A percentile compares a stretch with the other conserved stretches of the same genome.
phyloP scores from a whole-genome alignment of 2,329 filamentous ascomycete genomes.

The Diaporthe citrichinensis region DNA sequence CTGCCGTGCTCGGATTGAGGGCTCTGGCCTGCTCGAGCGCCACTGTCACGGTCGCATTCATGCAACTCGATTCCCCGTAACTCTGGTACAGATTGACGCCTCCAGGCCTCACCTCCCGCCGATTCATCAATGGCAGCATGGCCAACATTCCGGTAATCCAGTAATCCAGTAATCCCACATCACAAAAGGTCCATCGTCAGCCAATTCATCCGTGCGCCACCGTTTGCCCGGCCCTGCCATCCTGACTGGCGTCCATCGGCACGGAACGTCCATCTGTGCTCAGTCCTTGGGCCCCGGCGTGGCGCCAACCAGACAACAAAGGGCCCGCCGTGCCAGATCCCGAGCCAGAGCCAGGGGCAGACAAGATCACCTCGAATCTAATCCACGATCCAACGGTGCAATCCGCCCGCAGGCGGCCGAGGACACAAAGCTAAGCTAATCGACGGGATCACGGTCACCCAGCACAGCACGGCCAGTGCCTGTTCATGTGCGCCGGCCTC shows the following conservation, averaged over 20 bases:
- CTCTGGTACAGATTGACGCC: background rate
- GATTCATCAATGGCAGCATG: background rate
- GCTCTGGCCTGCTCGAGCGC: conserved; percentile 6
- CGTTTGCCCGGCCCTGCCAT: background rate
- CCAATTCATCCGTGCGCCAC: conserved; percentile 14
- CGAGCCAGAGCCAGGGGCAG: conserved; percentile 2
- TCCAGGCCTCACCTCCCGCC: background rate
- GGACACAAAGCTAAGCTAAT: background rate
- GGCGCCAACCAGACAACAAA: background rate
- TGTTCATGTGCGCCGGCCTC: conserved; percentile 7
- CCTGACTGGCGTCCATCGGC: conserved; percentile 21
- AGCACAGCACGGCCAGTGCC: background rate
- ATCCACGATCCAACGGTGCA: conserved; percentile 28
- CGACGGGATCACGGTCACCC: background rate
- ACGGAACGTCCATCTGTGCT: conserved; percentile 32
- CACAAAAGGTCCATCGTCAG: conserved; percentile 3
- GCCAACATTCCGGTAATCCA: background rate
- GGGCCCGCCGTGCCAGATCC: background rate
- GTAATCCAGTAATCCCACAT: background rate
- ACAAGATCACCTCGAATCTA: conserved; percentile 20
- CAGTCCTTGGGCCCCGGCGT: background rate
- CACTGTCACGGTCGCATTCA: conserved; percentile 34
- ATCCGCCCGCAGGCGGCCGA: conserved; percentile 7
- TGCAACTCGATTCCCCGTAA: conserved; percentile 14
- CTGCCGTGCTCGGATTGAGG: conserved; percentile 8